Conservation (phyloP, 441 rosid species). For the Mallotus repandus region DNA sequence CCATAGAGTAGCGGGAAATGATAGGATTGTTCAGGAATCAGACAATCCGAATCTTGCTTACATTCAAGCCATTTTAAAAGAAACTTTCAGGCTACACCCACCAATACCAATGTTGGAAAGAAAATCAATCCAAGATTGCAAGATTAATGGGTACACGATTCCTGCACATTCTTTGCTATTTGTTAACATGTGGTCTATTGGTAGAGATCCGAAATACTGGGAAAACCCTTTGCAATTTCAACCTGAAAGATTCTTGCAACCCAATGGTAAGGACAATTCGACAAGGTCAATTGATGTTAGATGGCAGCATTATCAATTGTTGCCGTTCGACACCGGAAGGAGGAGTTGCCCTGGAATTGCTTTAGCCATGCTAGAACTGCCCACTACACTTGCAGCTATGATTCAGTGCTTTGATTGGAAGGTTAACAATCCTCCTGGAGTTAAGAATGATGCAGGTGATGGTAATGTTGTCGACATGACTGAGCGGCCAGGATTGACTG, state of each 20-base stretch:
- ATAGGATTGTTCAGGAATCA: slow-evolving; percentile 12
- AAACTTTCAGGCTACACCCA: slow-evolving; percentile 22
- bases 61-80: slow-evolving; percentile 16
- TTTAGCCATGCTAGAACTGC: slow-evolving; percentile 16
- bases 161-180: slow-evolving; percentile 3
- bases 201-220: slow-evolving; percentile 15
- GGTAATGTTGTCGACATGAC: slow-evolving; percentile 14
- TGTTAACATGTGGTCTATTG: slow-evolving; percentile 19
- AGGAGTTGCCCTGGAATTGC: slow-evolving; percentile 24
- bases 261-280: not conserved
- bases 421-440: not conserved
- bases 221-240: slow-evolving; percentile 13
- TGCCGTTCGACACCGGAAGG: slow-evolving; percentile 25
- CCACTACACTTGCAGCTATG: slow-evolving; percentile 14
- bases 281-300: not conserved
- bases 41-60: slow-evolving; percentile 11
- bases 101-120: slow-evolving; percentile 17
- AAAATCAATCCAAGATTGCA: slow-evolving; percentile 14
- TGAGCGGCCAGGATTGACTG: slow-evolving; percentile 21
- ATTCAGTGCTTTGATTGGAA: slow-evolving; percentile 23
- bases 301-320: slow-evolving; percentile 18
- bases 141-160: slow-evolving; percentile 16
- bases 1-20: not conserved
- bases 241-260: slow-evolving; percentile 18
- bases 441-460: not conserved